Base-by-base conservation (phyloP, 495 filamentous ascomycete species). In the Aspergillus conjunctus region DNA sequence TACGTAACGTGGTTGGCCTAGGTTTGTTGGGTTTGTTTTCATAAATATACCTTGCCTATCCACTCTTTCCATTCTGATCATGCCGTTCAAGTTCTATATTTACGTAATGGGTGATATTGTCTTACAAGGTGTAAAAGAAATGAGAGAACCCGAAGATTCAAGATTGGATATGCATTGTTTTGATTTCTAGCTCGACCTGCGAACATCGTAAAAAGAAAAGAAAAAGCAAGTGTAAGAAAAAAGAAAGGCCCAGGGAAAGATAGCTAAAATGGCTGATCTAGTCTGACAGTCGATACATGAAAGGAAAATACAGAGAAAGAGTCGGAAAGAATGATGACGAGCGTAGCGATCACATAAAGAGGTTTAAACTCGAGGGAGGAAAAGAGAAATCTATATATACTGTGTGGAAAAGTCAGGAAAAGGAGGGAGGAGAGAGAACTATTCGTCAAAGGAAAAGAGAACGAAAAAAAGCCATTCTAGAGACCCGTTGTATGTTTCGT, bases 161-260 rank as follows among this genome's bases (percentile, higher is more conserved):
- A 41, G 7, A 41, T 41, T 4, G 4, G 12, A 41, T 26, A 5
- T 2, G 26, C 5, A 41, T 41, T 41, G 17, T 39, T 34, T 54
- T 37, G n/a, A 41, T 11, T 46, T 52, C 45, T 56, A 44, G 41
- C 54, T 56, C 59, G 59, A 61, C 59, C 59, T 31, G 59, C 59
- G 59, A 61, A 56, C 52, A 45, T 39, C 11, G 56, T 9, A 39
- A 41, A 30, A 30, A 30, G 17, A 41, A 21, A 51, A 17, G 31
- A 4, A 51, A 41, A 59, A 6, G 11, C 21, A 31, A 41, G 50
- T 49, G 30, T 51, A 50, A 51, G n/a, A 11, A 33, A 14, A 50
- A 39, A 9, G 51, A 34, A 46, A 45, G 12, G 26, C 11, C n/a
- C 5, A 46, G 17, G 10, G 31, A 7, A 33, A 57, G 54, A 31